Evolutionary conservation across 2,329 filamentous ascomycete genomes (phyloP).

Genomic region (Aspergillus awamori): DNA sequence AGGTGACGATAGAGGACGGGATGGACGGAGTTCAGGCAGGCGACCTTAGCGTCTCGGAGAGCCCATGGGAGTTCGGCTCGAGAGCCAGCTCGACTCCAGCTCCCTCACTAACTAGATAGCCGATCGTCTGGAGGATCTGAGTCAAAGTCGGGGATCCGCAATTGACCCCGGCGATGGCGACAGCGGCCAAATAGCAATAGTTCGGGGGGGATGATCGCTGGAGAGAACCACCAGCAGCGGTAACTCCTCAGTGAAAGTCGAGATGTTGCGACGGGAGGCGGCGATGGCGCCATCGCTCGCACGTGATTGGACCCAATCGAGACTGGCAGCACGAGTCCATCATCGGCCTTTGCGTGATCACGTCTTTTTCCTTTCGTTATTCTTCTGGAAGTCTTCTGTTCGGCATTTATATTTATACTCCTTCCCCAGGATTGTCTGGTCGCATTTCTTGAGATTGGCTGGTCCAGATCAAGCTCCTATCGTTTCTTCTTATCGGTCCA

Average conservation of each 20-base stretch:
- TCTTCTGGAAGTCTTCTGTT: too few relatives aligned
- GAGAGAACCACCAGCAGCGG: not conserved
- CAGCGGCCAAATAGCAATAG: constrained; percentile 17
- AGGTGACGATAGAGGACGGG: not conserved
- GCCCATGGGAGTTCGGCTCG: not conserved
- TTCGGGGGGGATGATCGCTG: not conserved
- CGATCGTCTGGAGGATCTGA: constrained; percentile 4
- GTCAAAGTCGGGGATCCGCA: constrained; percentile 19
- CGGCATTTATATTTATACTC: not conserved
- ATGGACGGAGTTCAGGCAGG: not conserved
- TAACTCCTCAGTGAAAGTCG: not conserved
- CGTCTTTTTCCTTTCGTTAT: not conserved
- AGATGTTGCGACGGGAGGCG: constrained; percentile 16
- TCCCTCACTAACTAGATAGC: not conserved
- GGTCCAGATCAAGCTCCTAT: constrained; percentile 9
- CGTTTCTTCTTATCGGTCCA: not conserved
- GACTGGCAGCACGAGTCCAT: constrained; percentile 17
- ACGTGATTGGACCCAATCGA: constrained; percentile 20
- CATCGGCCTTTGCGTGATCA: constrained; percentile 25
- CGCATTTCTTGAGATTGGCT: constrained; percentile 7
- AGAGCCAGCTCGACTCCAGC: constrained; percentile 2
- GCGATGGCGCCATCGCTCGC: constrained; percentile 26
- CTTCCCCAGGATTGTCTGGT: not conserved
- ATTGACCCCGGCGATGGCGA: constrained; percentile 16
- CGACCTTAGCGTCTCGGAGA: not conserved